Evolutionary conservation across 129 eudicot species (phyloP), one percentile per base, ranked within the genome.

Genomic region (Lactuca saligna): DNA sequence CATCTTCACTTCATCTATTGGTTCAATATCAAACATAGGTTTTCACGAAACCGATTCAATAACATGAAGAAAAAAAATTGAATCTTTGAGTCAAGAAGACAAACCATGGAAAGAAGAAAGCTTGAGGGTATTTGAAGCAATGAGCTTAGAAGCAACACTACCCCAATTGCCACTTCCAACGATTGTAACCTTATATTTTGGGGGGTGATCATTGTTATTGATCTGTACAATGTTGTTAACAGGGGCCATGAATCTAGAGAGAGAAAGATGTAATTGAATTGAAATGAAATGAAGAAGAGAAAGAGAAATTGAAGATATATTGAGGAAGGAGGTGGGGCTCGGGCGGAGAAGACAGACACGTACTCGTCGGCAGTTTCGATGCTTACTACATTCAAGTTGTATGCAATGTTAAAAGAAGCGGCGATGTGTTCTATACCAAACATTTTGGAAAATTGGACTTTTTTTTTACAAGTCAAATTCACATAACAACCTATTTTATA

Each of bases 101-200:
- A 38, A 71, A 94, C 99, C 99, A 67, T 94, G 91, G 33, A 94
- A 94, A 61, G 86, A 79, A 38, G 80, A 9, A 15, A 85, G 78
- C 34, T 85, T 94, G 55, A 82, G 76, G 59, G 99, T 81, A 65
- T 94, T 94, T 63, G 99, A 94, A 42, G 99, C 99, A 78, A 94
- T 80, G 84, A 94, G 99, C 79, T 94, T 94, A 46, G 99, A 87
- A 16, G 99, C 97, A 44, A 94, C 99, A 75, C 97, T 85, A 0
- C 99, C 99, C 99, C 99, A 94, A 83, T 94, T 94, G 75, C 99
- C 99, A 77, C 99, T 94, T 11, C 99, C 99, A 33, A 94, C 80
- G 38, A 94, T 83, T 16, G 99, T 82, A 37, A 94, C 97, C 79
- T 82, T 87, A 5, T 82, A 93, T 81, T 77, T 93, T 62, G 64